phyloP scores from a whole-genome alignment of 2,329 filamentous ascomycete genomes.

The Aspergillus arachidicola region DNA sequence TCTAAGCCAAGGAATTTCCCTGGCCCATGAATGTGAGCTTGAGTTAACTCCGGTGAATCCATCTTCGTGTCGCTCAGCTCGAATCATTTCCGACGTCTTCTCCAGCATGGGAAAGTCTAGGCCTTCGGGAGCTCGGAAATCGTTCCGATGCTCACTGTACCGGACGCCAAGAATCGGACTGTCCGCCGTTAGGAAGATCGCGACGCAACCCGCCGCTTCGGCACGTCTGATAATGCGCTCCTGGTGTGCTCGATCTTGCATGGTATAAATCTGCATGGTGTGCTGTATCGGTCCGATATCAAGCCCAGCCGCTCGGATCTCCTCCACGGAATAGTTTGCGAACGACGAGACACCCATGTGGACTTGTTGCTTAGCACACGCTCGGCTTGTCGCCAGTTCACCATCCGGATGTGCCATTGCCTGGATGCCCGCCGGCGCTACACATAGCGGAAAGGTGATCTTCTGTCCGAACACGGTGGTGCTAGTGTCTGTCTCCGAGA shows the following conservation, averaged over 20 bases:
- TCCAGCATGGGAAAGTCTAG: constrained; percentile 44
- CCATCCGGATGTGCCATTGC: constrained; percentile 56
- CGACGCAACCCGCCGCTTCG: constrained; percentile 45
- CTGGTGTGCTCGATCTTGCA: constrained; percentile 28
- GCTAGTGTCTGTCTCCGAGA: constrained; percentile 45
- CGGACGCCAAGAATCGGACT: constrained; percentile 56
- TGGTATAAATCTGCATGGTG: constrained; percentile 30
- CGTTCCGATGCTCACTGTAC: constrained; percentile 56
- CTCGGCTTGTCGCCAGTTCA: constrained; percentile 54
- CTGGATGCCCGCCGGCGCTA: constrained; percentile 58
- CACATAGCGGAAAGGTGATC: constrained; percentile 54
- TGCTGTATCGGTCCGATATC: constrained; percentile 23
- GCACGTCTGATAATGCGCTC: constrained; percentile 31
- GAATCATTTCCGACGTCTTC: constrained; percentile 26
- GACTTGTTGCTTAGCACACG: constrained; percentile 45
- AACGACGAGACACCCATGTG: constrained; percentile 55
- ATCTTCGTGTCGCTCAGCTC: constrained; percentile 25
- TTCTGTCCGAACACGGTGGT: constrained; percentile 47
- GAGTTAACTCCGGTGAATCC: constrained; percentile 27
- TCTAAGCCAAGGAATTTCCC: constrained; percentile 53
- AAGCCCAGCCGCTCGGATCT: constrained; percentile 43
- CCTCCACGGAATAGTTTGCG: constrained; percentile 49
- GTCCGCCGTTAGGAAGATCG: constrained; percentile 59
- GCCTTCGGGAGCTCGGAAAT: constrained; percentile 50
- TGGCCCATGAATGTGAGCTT: constrained; percentile 47